Base-by-base conservation (phyloP, 78 protist genomes). In the Corallochytrium limacisporum region DNA sequence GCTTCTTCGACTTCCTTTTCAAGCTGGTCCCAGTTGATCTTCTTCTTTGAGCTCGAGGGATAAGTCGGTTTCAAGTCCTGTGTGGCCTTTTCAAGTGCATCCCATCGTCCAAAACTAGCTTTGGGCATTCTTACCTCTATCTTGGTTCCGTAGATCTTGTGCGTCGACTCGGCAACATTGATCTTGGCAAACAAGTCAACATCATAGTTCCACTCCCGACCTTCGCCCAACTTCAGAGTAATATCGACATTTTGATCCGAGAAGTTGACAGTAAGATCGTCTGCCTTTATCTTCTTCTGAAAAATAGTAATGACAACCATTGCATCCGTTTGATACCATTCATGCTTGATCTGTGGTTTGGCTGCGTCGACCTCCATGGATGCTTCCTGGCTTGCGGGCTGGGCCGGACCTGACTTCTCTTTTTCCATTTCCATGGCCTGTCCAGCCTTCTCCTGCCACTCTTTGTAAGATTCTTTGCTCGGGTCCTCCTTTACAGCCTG, bases 11-110 rank as follows among this genome's bases (percentile, higher is more conserved):
- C 40, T 4, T 68, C 85, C 18, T 10, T 7, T n/a, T 13, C 71
- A 22, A 73, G 10, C 54, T 32, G 36, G 60, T 55, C 53, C 88
- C 88, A 83, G 72, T 83, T 69, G 29, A 13, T 5, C 35, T n/a
- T 20, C 63, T 31, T 44, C 53, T 47, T 75, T 46, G 20, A 7
- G 2, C 59, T 43, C 18, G 71, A 44, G 42, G 81, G 77, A 31
- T 71, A 71, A 38, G 2, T 6, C 6, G 28, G 61, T 6, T 16
- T 1, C 49, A 1, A 1, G 29, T n/a, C 28, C 48, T 18, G 24
- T 20, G 16, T 65, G 37, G 46, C 57, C 10, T 13, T 8, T 39
- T 79, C 82, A 26, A 67, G 59, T 6, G 63, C 24, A 7, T 26
- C 56, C 82, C 82, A 76, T 39, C 49, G 49, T 24, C 26, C 50